These are phyloP conservation scores for Epichloe sibirici DNA, from an alignment of 2,329 filamentous ascomycete species.

Conservation along the genomic window DNA sequence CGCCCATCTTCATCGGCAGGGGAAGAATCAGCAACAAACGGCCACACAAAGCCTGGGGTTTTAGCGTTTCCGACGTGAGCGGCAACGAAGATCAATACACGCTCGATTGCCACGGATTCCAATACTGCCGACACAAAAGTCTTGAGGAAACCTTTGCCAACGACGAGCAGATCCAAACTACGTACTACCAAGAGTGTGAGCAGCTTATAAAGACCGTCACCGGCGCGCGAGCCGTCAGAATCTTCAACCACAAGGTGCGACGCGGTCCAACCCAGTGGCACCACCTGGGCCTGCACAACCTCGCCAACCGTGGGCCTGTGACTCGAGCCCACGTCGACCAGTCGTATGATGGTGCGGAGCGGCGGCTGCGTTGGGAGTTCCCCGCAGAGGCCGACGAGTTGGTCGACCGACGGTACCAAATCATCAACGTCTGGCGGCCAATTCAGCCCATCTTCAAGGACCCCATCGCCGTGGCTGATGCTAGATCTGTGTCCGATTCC, in stretches of 20 bases:
- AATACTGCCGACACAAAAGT: constrained; percentile 21
- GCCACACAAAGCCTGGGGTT: constrained; percentile 27
- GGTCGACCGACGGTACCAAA: constrained; percentile 31
- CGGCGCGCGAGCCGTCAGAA: constrained; percentile 44
- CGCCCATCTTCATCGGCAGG: constrained; percentile 20
- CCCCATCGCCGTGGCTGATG: constrained; percentile 41
- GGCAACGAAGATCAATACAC: constrained; percentile 27
- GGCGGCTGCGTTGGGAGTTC: constrained; percentile 25
- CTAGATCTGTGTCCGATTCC: constrained; percentile 33
- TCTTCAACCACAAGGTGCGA: constrained; percentile 67
- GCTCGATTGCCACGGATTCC: constrained; percentile 30
- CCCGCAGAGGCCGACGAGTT: constrained; percentile 29
- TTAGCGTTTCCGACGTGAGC: constrained; percentile 27
- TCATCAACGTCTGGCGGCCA: constrained; percentile 36
- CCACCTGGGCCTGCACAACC: constrained; percentile 51
- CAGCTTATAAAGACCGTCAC: constrained; percentile 49
- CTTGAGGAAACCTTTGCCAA: constrained; percentile 28
- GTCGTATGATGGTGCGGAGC: constrained; percentile 30
- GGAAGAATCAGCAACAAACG: constrained; percentile 18
- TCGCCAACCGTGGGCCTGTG: constrained; percentile 37
- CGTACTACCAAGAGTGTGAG: constrained; percentile 65
- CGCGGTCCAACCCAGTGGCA: constrained; percentile 42
- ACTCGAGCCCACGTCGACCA: constrained; percentile 38
- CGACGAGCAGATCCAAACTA: constrained; percentile 44
- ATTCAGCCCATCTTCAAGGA: constrained; percentile 30